Conservation (phyloP, 1,139 yeast genomes). For the Hanseniaspora sp. region DNA sequence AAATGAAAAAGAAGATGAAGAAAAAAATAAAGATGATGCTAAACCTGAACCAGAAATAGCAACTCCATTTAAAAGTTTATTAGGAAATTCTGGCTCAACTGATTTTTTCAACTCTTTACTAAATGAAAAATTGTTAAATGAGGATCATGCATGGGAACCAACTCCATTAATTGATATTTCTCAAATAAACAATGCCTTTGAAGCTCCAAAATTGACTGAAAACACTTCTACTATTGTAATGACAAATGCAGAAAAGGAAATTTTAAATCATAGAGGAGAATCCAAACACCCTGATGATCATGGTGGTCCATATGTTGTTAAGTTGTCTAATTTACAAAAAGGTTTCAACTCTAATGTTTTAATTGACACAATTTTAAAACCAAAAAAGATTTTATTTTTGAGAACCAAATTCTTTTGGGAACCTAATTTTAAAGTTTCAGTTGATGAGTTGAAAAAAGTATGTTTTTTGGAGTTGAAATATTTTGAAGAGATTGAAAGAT, state of each 20-base stretch:
- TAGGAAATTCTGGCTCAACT: slow-evolving; percentile 34
- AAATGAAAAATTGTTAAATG: not conserved
- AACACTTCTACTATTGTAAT: slow-evolving; percentile 14
- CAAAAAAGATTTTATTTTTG: slow-evolving; percentile 30
- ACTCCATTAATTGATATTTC: slow-evolving; percentile 35
- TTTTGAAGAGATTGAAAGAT: slow-evolving; percentile 38
- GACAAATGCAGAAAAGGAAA: slow-evolving; percentile 15
- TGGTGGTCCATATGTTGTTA: slow-evolving; percentile 48
- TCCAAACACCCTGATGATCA: slow-evolving; percentile 17
- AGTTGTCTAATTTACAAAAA: slow-evolving; percentile 41
- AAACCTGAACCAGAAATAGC: not conserved
- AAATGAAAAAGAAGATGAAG: not conserved
- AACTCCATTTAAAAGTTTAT: slow-evolving; percentile 15
- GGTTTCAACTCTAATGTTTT: slow-evolving; percentile 30
- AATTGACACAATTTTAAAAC: slow-evolving; percentile 29
- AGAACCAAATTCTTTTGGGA: slow-evolving; percentile 36
- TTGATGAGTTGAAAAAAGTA: slow-evolving; percentile 37
- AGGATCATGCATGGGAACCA: slow-evolving; percentile 5
- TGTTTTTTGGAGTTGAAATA: slow-evolving; percentile 50
- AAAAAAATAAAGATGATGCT: slow-evolving; percentile 1
- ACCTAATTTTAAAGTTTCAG: slow-evolving; percentile 28
- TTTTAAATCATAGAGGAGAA: not conserved
- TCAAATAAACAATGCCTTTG: slow-evolving; percentile 35
- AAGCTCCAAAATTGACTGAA: slow-evolving; percentile 6
- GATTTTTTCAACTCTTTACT: slow-evolving; percentile 7